Base-by-base conservation (phyloP, 2,329 filamentous ascomycete genomes). In the Chrysosporium keratinophilum region DNA sequence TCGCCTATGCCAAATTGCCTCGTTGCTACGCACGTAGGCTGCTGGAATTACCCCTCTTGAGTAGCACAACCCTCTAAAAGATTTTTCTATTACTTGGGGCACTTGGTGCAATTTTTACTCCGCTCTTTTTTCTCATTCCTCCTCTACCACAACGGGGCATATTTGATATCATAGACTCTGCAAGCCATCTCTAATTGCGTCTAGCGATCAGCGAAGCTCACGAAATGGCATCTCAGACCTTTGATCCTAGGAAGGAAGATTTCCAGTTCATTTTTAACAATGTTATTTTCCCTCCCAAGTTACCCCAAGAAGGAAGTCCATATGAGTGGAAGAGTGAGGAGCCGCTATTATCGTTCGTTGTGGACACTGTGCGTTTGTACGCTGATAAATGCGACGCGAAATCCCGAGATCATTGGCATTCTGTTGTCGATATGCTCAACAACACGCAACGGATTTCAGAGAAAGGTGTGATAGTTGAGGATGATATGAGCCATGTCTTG, bases 211-310 rank as follows among this genome's bases (percentile, higher is more conserved):
- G 35, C 35, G n/a, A 37, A n/a, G n/a, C 10, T 37, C n/a, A n/a
- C 3, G 11, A 37, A 9, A 37, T 37, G 35, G n/a, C 35, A 3
- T 12, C 5, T 10, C 11, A 37, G n/a, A n/a, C 35, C 3, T n/a
- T n/a, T 37, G 35, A 37, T n/a, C 10, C n/a, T n/a, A 12, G 35
- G 35, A n/a, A 37, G 35, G 19, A 19, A 23, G 20, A 50, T 17
- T 50, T 50, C 14, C 19, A 41, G 12, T 50, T 41, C 11, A 56
- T 76, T 1, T 65, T 76, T 37, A 60, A 76, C 37, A 74, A 79
- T 59, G 61, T 78, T 1, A 75, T 77, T 17, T 67, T 79, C 0
- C 76, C 76, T 0, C 73, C 75, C 1, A 67, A 74, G 40, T 63
- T 78, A 0, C 76, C 76, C 0, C 69, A 76, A 47, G 34, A 60